Evolutionary conservation across 1,284 basidiomycete species (phyloP).

Genomic region (Cryptococcus sp.): DNA sequence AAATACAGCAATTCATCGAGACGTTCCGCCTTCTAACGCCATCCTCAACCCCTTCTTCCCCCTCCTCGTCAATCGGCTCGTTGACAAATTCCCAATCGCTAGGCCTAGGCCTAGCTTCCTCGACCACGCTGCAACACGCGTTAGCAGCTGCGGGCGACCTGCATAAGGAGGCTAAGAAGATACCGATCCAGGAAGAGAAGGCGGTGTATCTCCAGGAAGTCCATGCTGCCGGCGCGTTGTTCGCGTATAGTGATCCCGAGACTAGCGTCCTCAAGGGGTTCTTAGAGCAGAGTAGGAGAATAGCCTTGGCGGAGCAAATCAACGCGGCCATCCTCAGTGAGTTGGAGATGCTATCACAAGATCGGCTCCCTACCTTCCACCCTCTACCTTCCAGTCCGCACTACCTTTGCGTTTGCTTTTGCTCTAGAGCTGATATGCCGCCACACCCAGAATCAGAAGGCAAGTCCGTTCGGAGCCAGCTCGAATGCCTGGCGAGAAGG

Average conservation of each 20-base stretch:
- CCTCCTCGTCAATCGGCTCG: constrained; percentile 28
- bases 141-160: constrained; percentile 42
- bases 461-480: constrained; percentile 26
- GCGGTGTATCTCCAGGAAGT: constrained; percentile 50
- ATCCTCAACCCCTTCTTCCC: constrained; percentile 32
- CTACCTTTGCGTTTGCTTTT: too few species aligned
- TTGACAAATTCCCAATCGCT: constrained; percentile 22
- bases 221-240: constrained; percentile 49
- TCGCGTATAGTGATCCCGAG: constrained; percentile 52
- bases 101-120: neutral
- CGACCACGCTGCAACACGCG: constrained; percentile 31
- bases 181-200: constrained; percentile 34
- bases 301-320: constrained; percentile 49
- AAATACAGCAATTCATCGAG: constrained; percentile 51
- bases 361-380: too few species aligned
- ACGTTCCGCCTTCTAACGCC: constrained; percentile 28
- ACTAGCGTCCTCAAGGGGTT: constrained; percentile 48
- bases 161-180: constrained; percentile 43
- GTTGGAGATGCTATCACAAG: constrained; percentile 22
- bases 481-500: constrained; percentile 36
- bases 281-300: constrained; percentile 46
- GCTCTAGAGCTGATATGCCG: too few species aligned
- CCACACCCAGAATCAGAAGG: constrained; percentile 26
- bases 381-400: too few species aligned
- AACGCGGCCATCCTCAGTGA: constrained; percentile 51